Percentiles rank a stretch among this genome's conserved stretches.
phyloP scores from a whole-genome alignment of 495 filamentous ascomycete genomes.

The Aspergillus biplanus region DNA sequence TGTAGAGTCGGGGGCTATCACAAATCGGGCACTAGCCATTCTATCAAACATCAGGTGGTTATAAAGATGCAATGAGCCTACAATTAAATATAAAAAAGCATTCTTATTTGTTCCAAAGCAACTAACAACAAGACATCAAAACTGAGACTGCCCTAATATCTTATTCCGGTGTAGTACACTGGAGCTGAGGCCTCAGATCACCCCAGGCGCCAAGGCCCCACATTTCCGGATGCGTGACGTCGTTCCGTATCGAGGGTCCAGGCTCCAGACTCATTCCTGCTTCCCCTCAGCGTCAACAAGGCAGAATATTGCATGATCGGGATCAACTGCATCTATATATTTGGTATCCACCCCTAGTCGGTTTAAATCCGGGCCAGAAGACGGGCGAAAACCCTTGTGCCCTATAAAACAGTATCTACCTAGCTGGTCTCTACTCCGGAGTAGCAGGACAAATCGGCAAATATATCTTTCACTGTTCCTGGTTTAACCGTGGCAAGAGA shows the following conservation, averaged over 20 bases:
- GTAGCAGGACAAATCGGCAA: neutral
- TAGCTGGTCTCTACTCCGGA: neutral
- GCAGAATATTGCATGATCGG: neutral
- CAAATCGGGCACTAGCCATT: slow-evolving; percentile 5
- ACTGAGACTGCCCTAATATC: too few species aligned
- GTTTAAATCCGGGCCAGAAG: neutral
- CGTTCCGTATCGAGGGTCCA: slow-evolving; percentile 6
- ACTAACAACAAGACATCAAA: too few species aligned
- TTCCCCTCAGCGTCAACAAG: slow-evolving; percentile 16
- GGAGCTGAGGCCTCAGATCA: neutral
- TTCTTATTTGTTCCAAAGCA: too few species aligned
- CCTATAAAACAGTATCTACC: too few species aligned
- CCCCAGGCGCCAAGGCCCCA: slow-evolving; percentile 26
- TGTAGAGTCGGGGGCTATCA: slow-evolving; percentile 44
- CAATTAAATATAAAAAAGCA: too few species aligned
- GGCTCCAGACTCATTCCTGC: neutral
- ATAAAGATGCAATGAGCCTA: neutral
- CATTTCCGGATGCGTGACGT: slow-evolving; percentile 25
- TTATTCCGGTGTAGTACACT: too few species aligned
- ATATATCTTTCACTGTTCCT: neutral
- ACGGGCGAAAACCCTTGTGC: too few species aligned
- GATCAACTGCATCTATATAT: neutral
- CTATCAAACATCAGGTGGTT: neutral
- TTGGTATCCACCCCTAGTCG: neutral
- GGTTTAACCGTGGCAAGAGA: neutral